These are phyloP conservation scores for Saccharomyces pastorianus DNA, from an alignment of 1,139 yeast genomes.

Conservation along the genomic window DNA sequence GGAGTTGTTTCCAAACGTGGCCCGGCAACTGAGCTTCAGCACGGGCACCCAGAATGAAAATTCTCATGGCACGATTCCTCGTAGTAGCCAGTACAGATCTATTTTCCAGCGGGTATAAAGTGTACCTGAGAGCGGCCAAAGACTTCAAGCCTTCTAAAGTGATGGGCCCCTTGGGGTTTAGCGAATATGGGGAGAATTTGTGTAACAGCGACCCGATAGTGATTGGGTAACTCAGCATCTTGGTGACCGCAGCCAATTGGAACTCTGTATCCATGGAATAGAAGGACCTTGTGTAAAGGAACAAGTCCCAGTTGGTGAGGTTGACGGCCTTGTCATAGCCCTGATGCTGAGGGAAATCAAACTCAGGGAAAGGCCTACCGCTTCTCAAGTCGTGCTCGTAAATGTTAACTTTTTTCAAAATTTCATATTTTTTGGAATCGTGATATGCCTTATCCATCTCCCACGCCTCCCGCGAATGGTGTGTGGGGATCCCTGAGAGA, in stretches of 20 bases:
- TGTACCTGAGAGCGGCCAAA: slow-evolving; percentile 80
- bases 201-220: slow-evolving; percentile 81
- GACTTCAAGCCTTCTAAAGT: slow-evolving; percentile 90
- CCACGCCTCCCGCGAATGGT: slow-evolving; percentile 87
- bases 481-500: slow-evolving; percentile 90
- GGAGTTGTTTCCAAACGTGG: slow-evolving; percentile 91
- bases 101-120: slow-evolving; percentile 66
- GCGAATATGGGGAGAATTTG: slow-evolving; percentile 73
- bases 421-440: slow-evolving; percentile 53
- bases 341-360: slow-evolving; percentile 81
- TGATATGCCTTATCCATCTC: slow-evolving; percentile 70
- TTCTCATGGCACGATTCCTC: slow-evolving; percentile 82
- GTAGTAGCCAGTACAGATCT: slow-evolving; percentile 37
- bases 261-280: slow-evolving; percentile 95
- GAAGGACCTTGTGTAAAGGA: slow-evolving; percentile 85
- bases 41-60: slow-evolving; percentile 84
- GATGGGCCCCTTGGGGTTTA: slow-evolving; percentile 78
- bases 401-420: slow-evolving; percentile 76
- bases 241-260: slow-evolving; percentile 90
- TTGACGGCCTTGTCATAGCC: slow-evolving; percentile 71
- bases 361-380: slow-evolving; percentile 90
- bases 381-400: slow-evolving; percentile 92
- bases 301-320: slow-evolving; percentile 84
- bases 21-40: slow-evolving; percentile 92
- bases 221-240: slow-evolving; percentile 85